phyloP scores from a whole-genome alignment of 805 yeast species.

The Wickerhamiella alocasiicola region DNA sequence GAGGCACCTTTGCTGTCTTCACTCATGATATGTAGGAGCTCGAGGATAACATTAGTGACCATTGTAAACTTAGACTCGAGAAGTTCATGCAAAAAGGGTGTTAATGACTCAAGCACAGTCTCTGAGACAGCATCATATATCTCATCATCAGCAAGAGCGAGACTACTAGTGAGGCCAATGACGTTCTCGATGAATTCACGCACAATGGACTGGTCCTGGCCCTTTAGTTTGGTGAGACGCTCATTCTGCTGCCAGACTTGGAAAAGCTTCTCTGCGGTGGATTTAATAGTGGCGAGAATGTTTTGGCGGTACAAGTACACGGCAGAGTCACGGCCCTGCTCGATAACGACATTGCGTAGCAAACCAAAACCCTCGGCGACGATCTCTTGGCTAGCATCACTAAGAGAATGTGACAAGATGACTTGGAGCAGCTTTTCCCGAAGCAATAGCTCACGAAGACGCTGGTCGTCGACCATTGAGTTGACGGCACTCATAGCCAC shows the following conservation, averaged over 20 bases:
- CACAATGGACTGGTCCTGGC: constrained; percentile 22
- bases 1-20: constrained; percentile 20
- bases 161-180: constrained; percentile 51
- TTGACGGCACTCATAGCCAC: constrained; percentile 67
- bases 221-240: constrained; percentile 20
- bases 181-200: constrained; percentile 64
- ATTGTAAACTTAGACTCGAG: constrained; percentile 4
- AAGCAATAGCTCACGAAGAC: constrained; percentile 48
- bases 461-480: constrained; percentile 55
- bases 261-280: constrained; percentile 35
- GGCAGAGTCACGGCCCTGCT: constrained; percentile 78
- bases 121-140: constrained; percentile 35
- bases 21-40: constrained; percentile 24
- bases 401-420: constrained; percentile 49
- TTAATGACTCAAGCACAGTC: constrained; percentile 19
- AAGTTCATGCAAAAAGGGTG: neutral
- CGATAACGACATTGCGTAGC: constrained; percentile 64
- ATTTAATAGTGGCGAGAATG: constrained; percentile 51
- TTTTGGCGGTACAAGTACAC: constrained; percentile 65
- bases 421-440: constrained; percentile 60
- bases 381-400: constrained; percentile 59
- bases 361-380: constrained; percentile 73
- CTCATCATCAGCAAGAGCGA: constrained; percentile 53
- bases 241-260: constrained; percentile 27
- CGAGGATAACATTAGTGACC: constrained; percentile 21